Base-by-base conservation (phyloP, 2,329 filamentous ascomycete genomes). In the Blastomyces percursus region DNA sequence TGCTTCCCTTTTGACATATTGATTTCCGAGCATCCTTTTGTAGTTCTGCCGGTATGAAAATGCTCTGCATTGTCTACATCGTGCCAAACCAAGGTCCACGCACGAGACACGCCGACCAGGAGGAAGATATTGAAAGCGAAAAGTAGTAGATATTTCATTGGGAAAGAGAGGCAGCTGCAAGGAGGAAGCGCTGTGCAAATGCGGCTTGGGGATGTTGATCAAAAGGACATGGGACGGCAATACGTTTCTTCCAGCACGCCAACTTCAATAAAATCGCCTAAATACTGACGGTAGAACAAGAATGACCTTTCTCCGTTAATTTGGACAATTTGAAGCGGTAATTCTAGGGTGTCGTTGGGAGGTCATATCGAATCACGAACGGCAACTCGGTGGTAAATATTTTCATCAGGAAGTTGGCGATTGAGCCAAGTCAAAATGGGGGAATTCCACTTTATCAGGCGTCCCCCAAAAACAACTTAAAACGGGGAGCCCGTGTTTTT, bases 31-130 rank as follows among this genome's bases (percentile, higher is more conserved):
- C 62, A 64, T 35, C 40, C 42, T 50, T 56, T 21, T 11, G 55
- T 30, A 12, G 40, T 24, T 32, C 14, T 50, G 44, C 62, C 62
- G 21, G 52, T 35, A n/a, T 62, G 32, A 21, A 64, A 55, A 40
- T 56, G 60, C 7, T 60, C 61, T 2, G 48, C n/a, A 19, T 58
- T 58, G 19, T 42, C 11, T n/a, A 2, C n/a, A 40, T 64, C 56
- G 4, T 56, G 55, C 62, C 62, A 64, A 42, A 54, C 48, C 30
- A 62, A 64, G 32, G 55, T 56, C 62, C 62, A 64, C 35, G 60
- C 60, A 51, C 59, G 56, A 27, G 62, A 40, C 24, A 50, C 6
- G n/a, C 42, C 21, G 19, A 40, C 42, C 27, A 59, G 16, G 42
- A 60, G 52, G 46, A 59, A 27, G 12, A 59, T 12, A 40, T 57